Conservation (phyloP, 2,329 filamentous ascomycete species). For the Verticillium albo-atrum region DNA sequence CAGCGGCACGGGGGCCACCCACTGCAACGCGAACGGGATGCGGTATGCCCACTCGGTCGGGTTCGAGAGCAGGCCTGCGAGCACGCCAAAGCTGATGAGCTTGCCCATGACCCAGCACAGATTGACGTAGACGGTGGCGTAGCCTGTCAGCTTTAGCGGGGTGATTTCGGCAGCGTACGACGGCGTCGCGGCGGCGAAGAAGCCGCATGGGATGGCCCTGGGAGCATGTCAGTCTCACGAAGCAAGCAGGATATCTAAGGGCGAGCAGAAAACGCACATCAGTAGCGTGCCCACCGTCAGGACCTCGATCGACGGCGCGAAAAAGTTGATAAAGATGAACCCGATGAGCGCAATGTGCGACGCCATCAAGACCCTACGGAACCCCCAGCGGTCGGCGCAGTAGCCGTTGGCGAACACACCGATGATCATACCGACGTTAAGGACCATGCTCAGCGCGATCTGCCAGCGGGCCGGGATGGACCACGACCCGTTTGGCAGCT, state of each 20-base stretch:
- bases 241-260: no score
- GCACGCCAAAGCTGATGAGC: slow-evolving; percentile 32
- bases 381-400: slow-evolving; percentile 33
- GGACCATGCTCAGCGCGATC: slow-evolving; percentile 31
- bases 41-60: slow-evolving; percentile 29
- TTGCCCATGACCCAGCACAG: slow-evolving; percentile 37
- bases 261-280: slow-evolving; percentile 24
- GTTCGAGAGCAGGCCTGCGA: slow-evolving; percentile 28
- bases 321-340: slow-evolving; percentile 44
- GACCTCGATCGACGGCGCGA: slow-evolving; percentile 35
- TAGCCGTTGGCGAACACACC: slow-evolving; percentile 34
- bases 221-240: background rate
- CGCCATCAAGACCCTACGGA: slow-evolving; percentile 35
- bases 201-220: slow-evolving; percentile 32
- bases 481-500: slow-evolving; percentile 20
- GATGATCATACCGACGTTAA: slow-evolving; percentile 24
- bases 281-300: slow-evolving; percentile 40
- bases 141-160: slow-evolving; percentile 33
- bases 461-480: slow-evolving; percentile 36
- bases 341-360: slow-evolving; percentile 31
- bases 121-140: slow-evolving; percentile 36
- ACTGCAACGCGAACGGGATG: slow-evolving; percentile 34
- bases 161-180: slow-evolving; percentile 38
- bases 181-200: slow-evolving; percentile 36
- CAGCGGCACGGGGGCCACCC: slow-evolving; percentile 28